A percentile compares a stretch with the other conserved stretches of the same genome.
Evolutionary conservation across 2,329 filamentous ascomycete species (phyloP).

Genomic region (Cercospora sesami): DNA sequence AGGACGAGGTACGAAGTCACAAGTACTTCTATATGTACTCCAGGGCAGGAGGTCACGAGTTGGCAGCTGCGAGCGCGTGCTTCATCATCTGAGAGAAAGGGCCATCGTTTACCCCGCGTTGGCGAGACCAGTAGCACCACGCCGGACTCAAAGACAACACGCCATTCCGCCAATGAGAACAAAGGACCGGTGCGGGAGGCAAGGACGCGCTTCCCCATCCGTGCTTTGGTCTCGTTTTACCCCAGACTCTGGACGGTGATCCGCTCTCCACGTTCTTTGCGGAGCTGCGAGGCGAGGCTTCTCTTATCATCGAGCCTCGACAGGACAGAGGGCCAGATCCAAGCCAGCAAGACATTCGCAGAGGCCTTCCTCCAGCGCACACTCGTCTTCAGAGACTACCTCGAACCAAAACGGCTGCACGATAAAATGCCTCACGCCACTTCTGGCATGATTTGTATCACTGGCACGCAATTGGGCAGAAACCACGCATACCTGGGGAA

Average conservation of each 20-base stretch:
- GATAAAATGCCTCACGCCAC: conserved; percentile 13
- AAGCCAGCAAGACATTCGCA: background rate
- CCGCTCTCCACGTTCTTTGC: background rate
- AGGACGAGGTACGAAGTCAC: background rate
- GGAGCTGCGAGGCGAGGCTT: background rate
- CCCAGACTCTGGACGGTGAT: background rate
- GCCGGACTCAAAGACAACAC: background rate
- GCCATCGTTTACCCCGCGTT: conserved; percentile 6
- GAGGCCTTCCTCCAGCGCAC: background rate
- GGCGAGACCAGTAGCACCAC: background rate
- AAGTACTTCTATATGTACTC: background rate
- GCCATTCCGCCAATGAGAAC: background rate
- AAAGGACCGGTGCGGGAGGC: background rate
- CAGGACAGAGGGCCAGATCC: background rate
- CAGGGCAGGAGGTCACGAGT: background rate
- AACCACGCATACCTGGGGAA: background rate
- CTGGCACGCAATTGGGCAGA: conserved; percentile 16
- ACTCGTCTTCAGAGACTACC: background rate
- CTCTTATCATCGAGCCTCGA: background rate
- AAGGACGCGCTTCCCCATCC: conserved; percentile 3
- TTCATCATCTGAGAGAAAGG: background rate
- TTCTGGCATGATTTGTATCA: conserved; percentile 12
- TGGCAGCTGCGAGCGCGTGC: background rate
- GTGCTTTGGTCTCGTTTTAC: conserved; percentile 1
- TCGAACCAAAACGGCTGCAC: background rate